These are phyloP conservation scores for Neocucurbitaria cava DNA, from an alignment of 2,329 filamentous ascomycete species.

Conservation along the genomic window DNA sequence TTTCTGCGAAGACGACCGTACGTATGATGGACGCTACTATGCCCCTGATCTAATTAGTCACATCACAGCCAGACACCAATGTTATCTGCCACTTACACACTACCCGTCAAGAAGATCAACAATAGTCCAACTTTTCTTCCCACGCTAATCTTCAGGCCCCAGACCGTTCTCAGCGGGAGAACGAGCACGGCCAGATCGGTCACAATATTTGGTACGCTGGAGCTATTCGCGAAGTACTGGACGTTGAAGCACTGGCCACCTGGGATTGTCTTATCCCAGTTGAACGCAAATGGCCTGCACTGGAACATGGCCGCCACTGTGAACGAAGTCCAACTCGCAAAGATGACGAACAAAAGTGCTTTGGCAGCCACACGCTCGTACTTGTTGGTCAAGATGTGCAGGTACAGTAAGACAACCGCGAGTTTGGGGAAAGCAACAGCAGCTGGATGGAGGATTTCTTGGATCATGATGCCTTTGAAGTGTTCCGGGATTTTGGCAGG, in stretches of 20 bases:
- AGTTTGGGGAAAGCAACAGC: slow-evolving; percentile 40
- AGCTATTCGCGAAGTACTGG: slow-evolving; percentile 25
- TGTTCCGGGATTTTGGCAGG: slow-evolving; percentile 21
- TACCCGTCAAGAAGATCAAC: slow-evolving; percentile 37
- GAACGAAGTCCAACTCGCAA: slow-evolving; percentile 29
- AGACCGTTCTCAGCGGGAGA: slow-evolving; percentile 29
- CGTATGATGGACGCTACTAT: slow-evolving; percentile 34
- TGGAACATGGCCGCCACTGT: slow-evolving; percentile 30
- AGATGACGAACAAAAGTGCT: slow-evolving; percentile 22
- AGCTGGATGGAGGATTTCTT: slow-evolving; percentile 32
- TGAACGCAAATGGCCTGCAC: slow-evolving; percentile 32
- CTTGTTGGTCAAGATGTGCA: slow-evolving; percentile 35
- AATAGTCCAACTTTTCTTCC: slow-evolving; percentile 27
- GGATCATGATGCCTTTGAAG: slow-evolving; percentile 32
- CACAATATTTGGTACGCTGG: slow-evolving; percentile 35
- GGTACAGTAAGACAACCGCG: slow-evolving; percentile 30
- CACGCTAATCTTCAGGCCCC: slow-evolving; percentile 27
- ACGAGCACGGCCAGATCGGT: slow-evolving; percentile 31
- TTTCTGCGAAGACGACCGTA: slow-evolving; percentile 26
- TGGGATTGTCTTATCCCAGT: slow-evolving; percentile 36
- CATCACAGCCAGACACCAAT: neutral
- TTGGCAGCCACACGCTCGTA: slow-evolving; percentile 27
- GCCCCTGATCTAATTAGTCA: slow-evolving; percentile 18
- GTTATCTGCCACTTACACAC: slow-evolving; percentile 22
- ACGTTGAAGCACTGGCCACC: slow-evolving; percentile 32